Conservation (phyloP, 441 rosid genomes). For the Raphanus hybrid region DNA sequence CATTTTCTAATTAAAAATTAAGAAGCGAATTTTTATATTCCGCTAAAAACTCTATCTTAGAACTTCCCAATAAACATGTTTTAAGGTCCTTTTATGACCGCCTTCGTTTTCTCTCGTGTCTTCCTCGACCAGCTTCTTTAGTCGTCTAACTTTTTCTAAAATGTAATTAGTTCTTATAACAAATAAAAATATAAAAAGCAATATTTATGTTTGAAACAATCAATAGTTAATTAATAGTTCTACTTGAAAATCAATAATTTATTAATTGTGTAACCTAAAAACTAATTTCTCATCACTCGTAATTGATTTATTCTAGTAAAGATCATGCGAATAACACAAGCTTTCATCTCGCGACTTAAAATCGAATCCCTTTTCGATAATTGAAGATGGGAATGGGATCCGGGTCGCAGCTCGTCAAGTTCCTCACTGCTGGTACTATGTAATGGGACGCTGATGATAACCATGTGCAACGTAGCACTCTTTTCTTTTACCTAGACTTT, state of each 20-base stretch:
- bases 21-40: too few relatives aligned
- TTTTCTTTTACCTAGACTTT: too few relatives aligned
- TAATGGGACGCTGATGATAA: background rate
- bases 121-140: background rate
- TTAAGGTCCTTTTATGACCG: constrained; percentile 15
- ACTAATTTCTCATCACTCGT: background rate
- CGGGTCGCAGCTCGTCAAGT: background rate
- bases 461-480: too few relatives aligned
- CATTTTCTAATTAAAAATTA: too few relatives aligned
- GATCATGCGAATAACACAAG: background rate
- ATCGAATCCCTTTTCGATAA: background rate
- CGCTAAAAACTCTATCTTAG: too few relatives aligned
- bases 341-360: too few relatives aligned
- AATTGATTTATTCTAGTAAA: background rate
- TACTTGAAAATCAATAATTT: background rate
- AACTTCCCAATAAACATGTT: too few relatives aligned
- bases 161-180: background rate
- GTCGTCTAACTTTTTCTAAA: constrained; percentile 9
- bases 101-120: constrained; percentile 15
- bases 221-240: too few relatives aligned
- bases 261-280: background rate
- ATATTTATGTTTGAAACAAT: background rate
- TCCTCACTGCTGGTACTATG: background rate
- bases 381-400: too few relatives aligned
- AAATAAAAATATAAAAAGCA: background rate